Evolutionary conservation across 1,284 basidiomycete genomes (phyloP), one percentile per base, ranked within the genome.

Genomic region (Pseudozyma thailandica): DNA sequence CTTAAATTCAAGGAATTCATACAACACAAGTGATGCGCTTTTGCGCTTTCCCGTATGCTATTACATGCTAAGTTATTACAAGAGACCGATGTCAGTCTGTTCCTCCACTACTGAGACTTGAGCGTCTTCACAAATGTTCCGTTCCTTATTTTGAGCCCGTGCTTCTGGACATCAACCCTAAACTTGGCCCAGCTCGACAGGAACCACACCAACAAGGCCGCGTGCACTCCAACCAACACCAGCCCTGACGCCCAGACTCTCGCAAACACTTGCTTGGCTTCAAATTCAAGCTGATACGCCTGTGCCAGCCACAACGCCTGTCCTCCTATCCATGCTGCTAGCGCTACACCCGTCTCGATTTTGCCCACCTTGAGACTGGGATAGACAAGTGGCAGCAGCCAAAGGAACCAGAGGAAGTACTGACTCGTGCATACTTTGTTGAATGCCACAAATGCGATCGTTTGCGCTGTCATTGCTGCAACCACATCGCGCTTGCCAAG

Each of bases 371-470:
- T 56, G 0, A 95, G 82, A 15, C 85, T 87, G 0, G 92, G 90
- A 3, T 93, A 86, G 12, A 96, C 85, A 3, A 94, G 86, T 0
- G 96, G 94, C 0, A 98, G 84, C 64, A 98, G 89, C 65, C 94
- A 89, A 7, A 94, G 88, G 82, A 95, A 98, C 96, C 96, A 99
- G 46, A 97, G 87, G 84, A 98, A 98, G 85, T 99, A 99, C 90
- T 98, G 84, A 1, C 93, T 95, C 0, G 96, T 99, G 87, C 93
- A 96, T 41, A 99, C 96, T 85, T 97, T 96, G 84, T 98, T 99
- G 86, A 97, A 94, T 1, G 92, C 86, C 15, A 98, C 94, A 79
- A 99, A 98, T 0, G 88, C 85, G 44, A 89, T 87, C 0, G 96
- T 98, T 84, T 98, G 94, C 20, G 94, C 87, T 78, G 96, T 93